Evolutionary conservation across 2,329 filamentous ascomycete genomes (phyloP).

Genomic region (Paraphaeosphaeria minitans): DNA sequence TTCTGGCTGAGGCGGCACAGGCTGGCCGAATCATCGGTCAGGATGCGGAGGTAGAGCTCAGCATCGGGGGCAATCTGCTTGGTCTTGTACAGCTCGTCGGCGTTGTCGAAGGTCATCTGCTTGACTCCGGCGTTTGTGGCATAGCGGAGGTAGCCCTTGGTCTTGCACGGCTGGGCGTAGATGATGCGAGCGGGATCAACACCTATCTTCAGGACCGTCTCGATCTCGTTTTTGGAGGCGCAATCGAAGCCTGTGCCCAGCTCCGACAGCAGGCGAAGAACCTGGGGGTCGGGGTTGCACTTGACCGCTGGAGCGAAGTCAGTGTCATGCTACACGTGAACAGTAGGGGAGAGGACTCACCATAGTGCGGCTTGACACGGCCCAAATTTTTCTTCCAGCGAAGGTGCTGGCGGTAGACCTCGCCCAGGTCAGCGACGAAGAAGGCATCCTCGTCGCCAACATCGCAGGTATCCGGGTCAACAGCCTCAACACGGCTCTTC

Average conservation of each 20-base stretch:
- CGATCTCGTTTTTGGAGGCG: constrained; percentile 96
- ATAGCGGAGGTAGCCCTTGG: constrained; percentile 94
- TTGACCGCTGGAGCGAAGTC: constrained; percentile 75
- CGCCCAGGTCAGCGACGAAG: constrained; percentile 96
- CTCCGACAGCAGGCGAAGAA: constrained; percentile 83
- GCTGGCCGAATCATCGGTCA: constrained; percentile 94
- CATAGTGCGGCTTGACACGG: constrained; percentile 95
- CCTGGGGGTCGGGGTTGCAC: constrained; percentile 92
- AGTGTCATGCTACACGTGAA: constrained; percentile 19
- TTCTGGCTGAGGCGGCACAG: constrained; percentile 96
- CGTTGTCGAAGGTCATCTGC: constrained; percentile 99
- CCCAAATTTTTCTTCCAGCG: constrained; percentile 95
- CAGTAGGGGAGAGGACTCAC: constrained; percentile 56
- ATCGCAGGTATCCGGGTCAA: constrained; percentile 87
- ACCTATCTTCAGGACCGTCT: constrained; percentile 83
- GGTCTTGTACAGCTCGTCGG: constrained; percentile 97
- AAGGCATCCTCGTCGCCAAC: constrained; percentile 96
- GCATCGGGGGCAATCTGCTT: constrained; percentile 88
- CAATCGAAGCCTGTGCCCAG: constrained; percentile 97
- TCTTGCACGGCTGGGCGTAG: constrained; percentile 99
- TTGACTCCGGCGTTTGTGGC: constrained; percentile 83
- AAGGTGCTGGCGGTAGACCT: constrained; percentile 97
- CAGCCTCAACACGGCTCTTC: constrained; percentile 78
- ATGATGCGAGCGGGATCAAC: constrained; percentile 91
- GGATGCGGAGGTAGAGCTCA: constrained; percentile 90